Evolutionary conservation across 148 eudicot species (phyloP).

Genomic region (Bassia scoparia): DNA sequence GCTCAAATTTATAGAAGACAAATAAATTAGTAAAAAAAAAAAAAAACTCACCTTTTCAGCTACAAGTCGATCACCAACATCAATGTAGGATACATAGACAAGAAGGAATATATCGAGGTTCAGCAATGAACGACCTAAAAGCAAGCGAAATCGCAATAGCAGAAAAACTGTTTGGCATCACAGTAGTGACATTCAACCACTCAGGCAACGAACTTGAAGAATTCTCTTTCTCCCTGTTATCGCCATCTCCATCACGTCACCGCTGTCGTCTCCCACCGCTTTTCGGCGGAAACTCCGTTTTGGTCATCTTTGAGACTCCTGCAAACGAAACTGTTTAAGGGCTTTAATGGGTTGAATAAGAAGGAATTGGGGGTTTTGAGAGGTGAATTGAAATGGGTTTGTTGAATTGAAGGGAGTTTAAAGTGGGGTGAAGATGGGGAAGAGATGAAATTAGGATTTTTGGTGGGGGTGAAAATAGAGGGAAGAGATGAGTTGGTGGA

Average conservation of each 20-base stretch:
- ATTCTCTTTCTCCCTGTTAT: slow-evolving; percentile 29
- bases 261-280: slow-evolving; percentile 46
- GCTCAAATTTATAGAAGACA: background rate
- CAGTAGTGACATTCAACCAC: slow-evolving; percentile 72
- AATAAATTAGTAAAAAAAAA: background rate
- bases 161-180: slow-evolving; percentile 74
- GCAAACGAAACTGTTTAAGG: slow-evolving; percentile 37
- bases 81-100: slow-evolving; percentile 97
- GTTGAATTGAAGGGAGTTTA: slow-evolving; percentile 31
- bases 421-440: slow-evolving; percentile 29
- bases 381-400: slow-evolving; percentile 38
- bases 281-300: slow-evolving; percentile 33
- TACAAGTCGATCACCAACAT: slow-evolving; percentile 88
- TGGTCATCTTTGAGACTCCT: slow-evolving; percentile 49
- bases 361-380: slow-evolving; percentile 33
- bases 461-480: slow-evolving; percentile 26
- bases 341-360: slow-evolving; percentile 23
- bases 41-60: slow-evolving; percentile 81
- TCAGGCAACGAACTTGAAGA: slow-evolving; percentile 55
- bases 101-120: slow-evolving; percentile 93
- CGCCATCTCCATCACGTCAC: slow-evolving; percentile 56
- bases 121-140: slow-evolving; percentile 80
- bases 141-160: slow-evolving; percentile 84
- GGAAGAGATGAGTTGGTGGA: slow-evolving; percentile 40
- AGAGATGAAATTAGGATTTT: slow-evolving; percentile 37